Evolutionary conservation across 345 rosid genomes (phyloP).

Genomic region (Linum lewisii): DNA sequence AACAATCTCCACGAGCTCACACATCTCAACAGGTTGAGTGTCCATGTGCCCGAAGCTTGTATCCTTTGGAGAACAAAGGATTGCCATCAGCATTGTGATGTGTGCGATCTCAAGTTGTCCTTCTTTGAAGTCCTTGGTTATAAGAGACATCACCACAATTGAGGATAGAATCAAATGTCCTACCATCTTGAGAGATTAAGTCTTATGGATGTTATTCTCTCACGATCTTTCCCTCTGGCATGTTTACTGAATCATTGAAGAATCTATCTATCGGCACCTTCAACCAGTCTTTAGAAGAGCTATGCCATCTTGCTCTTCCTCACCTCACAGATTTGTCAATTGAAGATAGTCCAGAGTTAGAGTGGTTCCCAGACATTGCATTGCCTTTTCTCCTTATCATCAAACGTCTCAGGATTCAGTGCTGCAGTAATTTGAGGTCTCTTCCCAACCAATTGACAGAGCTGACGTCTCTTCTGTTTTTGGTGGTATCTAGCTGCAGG

Average conservation of each 20-base stretch:
- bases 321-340: slow-evolving; percentile 13
- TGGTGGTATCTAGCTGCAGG: slow-evolving; percentile 8
- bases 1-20: background rate
- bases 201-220: slow-evolving; percentile 19
- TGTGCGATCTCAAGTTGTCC: slow-evolving; percentile 8
- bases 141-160: background rate
- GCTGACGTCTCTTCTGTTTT: slow-evolving; percentile 15
- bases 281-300: slow-evolving; percentile 8
- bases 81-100: slow-evolving; percentile 5
- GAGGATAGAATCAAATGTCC: background rate
- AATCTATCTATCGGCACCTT: slow-evolving; percentile 7
- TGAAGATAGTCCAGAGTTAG: slow-evolving; percentile 12
- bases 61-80: background rate
- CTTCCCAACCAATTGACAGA: slow-evolving; percentile 16
- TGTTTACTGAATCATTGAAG: slow-evolving; percentile 11
- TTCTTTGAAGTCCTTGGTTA: slow-evolving; percentile 4
- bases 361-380: slow-evolving; percentile 14
- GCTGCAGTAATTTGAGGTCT: slow-evolving; percentile 13
- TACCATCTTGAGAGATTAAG: background rate
- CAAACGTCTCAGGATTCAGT: background rate
- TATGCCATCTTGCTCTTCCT: slow-evolving; percentile 1
- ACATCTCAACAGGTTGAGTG: background rate
- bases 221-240: slow-evolving; percentile 2
- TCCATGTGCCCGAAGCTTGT: slow-evolving; percentile 4
- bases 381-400: slow-evolving; percentile 3